Evolutionary conservation across 2,329 filamentous ascomycete genomes (phyloP), one percentile per base, ranked within the genome.

Genomic region (Xylariaceae sp.): DNA sequence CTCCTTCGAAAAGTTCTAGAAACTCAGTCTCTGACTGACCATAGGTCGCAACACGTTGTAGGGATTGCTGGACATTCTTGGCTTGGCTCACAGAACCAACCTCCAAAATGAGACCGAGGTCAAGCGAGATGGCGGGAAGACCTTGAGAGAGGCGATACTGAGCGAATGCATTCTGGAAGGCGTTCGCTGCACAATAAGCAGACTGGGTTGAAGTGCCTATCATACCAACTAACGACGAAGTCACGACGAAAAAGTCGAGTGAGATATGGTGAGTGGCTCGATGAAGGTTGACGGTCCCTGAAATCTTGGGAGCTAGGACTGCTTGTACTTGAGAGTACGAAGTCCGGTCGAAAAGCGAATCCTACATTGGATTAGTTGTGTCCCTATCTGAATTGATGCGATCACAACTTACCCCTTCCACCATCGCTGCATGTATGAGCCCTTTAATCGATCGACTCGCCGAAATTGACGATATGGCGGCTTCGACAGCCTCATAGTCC

Each of bases 91-190:
- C 45, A 12, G 44, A 42, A 11, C 50, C 50, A 5, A 48, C 45
- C 1, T 45, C 50, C 6, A 48, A 14, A 3, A 52, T 41, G 31
- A 47, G 50, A 13, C 50, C 47, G 1, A 52, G 11, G 5, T 40
- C 45, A 5, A 53, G 14, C 14, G 31, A 41, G 2, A 38, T 42
- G 14, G 31, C 38, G 19, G 51, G 51, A 5, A 49, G n/a, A 3
- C 47, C 47, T 14, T 34, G 38, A 5, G 19, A 6, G 1, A 38
- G 47, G 13, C 51, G 42, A 9, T 34, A 40, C 1, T 40, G 22
- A 2, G 51, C 51, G n/a, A 54, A 54, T 5, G 36, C 39, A 13
- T 54, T 47, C 31, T 49, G 42, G 16, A 54, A 54, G 3, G 42
- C 14, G 10, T 53, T 53, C 2, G 51, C 40, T 11, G 51, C 51